These are phyloP conservation scores for Coelastrella sp. DNA, from an alignment of 139 green algal species.

Conservation along the genomic window DNA sequence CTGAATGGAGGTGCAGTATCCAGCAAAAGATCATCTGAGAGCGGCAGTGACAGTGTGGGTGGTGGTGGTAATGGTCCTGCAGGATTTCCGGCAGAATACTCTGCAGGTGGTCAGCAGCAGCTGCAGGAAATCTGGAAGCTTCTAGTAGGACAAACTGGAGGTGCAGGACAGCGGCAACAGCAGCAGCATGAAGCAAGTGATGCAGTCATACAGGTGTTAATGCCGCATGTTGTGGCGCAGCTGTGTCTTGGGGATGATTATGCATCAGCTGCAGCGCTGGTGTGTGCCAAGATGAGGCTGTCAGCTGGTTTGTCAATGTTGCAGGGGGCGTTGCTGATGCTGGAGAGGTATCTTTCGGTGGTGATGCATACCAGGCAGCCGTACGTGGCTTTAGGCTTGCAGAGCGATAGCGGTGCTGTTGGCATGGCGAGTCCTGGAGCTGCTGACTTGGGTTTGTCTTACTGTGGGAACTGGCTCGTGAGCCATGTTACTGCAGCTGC, in stretches of 20 bases:
- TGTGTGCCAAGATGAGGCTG: background rate
- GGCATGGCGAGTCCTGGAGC: too few relatives aligned
- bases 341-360: slow-evolving; percentile 26
- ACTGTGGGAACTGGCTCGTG: slow-evolving; percentile 13
- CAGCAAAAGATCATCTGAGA: background rate
- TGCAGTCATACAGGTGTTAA: background rate
- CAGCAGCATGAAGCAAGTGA: background rate
- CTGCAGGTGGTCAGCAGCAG: slow-evolving; percentile 13
- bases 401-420: too few relatives aligned
- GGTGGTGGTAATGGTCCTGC: background rate
- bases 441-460: background rate
- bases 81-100: too few relatives aligned
- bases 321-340: background rate
- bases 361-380: slow-evolving; percentile 31
- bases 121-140: slow-evolving; percentile 2
- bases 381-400: too few relatives aligned
- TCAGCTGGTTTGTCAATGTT: background rate
- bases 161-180: background rate
- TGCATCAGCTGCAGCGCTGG: slow-evolving; percentile 8
- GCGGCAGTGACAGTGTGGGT: background rate
- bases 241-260: slow-evolving; percentile 25
- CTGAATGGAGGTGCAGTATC: background rate
- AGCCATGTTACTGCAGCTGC: slow-evolving; percentile 9
- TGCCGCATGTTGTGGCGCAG: slow-evolving; percentile 41
- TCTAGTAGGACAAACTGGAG: background rate